Base-by-base conservation (phyloP, 2,329 filamentous ascomycete genomes). In the Scedosporium apiospermum region DNA sequence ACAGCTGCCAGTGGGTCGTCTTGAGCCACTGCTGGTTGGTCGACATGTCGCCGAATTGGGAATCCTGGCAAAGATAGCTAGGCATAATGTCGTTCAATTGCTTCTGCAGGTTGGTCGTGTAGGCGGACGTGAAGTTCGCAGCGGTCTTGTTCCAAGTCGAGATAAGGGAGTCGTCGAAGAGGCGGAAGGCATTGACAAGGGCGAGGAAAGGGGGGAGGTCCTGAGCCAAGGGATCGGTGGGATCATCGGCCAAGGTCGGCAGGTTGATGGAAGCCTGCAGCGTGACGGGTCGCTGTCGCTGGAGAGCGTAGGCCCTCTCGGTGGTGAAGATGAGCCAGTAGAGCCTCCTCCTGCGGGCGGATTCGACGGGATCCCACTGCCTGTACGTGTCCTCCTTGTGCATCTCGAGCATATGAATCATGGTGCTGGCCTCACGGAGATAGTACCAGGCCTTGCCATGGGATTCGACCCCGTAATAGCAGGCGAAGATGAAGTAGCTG, bases 361-460 rank as follows among this genome's bases (percentile, higher is more conserved):
- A 80, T 63, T 91, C 88, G 18, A 83, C 73, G 4, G 76, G 74
- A 65, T 85, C 83, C 67, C 82, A 82, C 62, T 83, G 79, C 53
- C 80, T 67, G 69, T 90, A 91, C 7, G 80, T 77, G 23, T 85
- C 82, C 68, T 88, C 86, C 71, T 84, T 84, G 68, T 82, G 78
- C 82, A 88, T 82, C 61, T 79, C 80, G 30, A 78, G 73, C 68
- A 88, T 82, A 67, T 85, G 80, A 30, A 82, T 80, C 72, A 93
- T 78, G 5, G 89, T 92, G 1, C 86, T 88, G 5, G 88, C 88
- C 73, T 95, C 90, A 27, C 89, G 85, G 9, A 93, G 77, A 71
- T 91, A 86, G 70, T 87, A 92, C 89, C 90, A 93, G 1, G 89
- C 89, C 71, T 87, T 86, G 65, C 89, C 86, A 71, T 92, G 88